Base-by-base conservation (phyloP, 1,139 yeast species). In the Yamadazyma epiphylla region DNA sequence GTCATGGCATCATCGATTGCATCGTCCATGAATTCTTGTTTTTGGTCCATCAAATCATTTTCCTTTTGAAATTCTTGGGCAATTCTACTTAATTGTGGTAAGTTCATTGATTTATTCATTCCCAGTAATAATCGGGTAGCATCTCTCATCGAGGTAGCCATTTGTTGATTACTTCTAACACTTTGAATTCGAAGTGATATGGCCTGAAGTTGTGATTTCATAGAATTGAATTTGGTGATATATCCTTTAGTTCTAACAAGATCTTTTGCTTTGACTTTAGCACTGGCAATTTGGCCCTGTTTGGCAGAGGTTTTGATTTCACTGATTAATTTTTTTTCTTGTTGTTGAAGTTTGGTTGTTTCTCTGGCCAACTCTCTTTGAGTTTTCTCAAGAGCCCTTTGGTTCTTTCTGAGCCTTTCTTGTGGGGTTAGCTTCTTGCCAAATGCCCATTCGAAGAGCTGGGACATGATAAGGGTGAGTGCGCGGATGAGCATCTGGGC, bases 11-110 rank as follows among this genome's bases (percentile, higher is more conserved):
- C 96, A 53, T 91, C 98, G 46, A 94, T 82, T 10, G 96, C 95
- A 52, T 91, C 98, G 54, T 91, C 98, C 86, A 91, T 94, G 75
- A 91, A 87, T 52, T 94, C 99, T 55, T 91, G 97, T 49, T 95
- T 82, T 60, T 91, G 98, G 56, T 91, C 97, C 97, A 91, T 91
- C 52, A 94, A 65, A 53, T 91, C 98, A 57, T 85, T 87, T 53
- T 91, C 95, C 49, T 77, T 79, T 47, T 94, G 95, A 58, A 91
- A 91, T 49, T 94, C 97, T 80, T 87, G 91, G 2, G 96, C 89
- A 23, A 94, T 91, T 41, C 83, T 73, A 35, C 87, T 83, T 41
- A 91, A 64, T 43, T 87, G 95, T 1, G 96, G 96, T 42, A 91
- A 60, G 50, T 91, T 91, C 94, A 89, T 84, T 37, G 80, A 78